phyloP scores from a whole-genome alignment of 495 filamentous ascomycete species.

The Eremomyces bilateralis region DNA sequence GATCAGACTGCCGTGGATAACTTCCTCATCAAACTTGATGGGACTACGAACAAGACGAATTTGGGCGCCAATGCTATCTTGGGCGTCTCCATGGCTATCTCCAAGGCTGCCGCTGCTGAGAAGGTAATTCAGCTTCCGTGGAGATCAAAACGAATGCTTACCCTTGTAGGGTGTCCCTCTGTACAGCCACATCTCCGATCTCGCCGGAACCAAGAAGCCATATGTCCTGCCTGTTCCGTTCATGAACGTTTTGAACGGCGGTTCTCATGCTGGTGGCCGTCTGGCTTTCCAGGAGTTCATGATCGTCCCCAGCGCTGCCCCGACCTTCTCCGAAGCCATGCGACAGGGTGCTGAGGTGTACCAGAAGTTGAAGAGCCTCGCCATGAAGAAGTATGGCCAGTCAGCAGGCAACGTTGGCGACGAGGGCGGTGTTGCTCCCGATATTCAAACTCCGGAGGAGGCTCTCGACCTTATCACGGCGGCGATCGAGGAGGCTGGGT shows the following conservation, averaged over 20 bases:
- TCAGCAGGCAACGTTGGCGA: slow-evolving; percentile 98
- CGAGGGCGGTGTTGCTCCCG: slow-evolving; percentile 98
- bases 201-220: slow-evolving; percentile 98
- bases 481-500: slow-evolving; percentile 83
- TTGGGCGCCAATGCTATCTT: slow-evolving; percentile 98
- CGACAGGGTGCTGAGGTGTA: slow-evolving; percentile 93
- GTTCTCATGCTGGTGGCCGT: slow-evolving; percentile 95
- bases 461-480: slow-evolving; percentile 92
- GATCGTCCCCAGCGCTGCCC: slow-evolving; percentile 68
- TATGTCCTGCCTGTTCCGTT: slow-evolving; percentile 98
- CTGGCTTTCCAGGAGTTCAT: slow-evolving; percentile 99
- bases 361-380: slow-evolving; percentile 88
- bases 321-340: slow-evolving; percentile 84
- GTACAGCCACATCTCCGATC: slow-evolving; percentile 94
- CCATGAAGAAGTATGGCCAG: slow-evolving; percentile 99
- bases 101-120: slow-evolving; percentile 96
- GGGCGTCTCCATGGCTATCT: slow-evolving; percentile 84
- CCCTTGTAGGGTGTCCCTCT: slow-evolving; percentile 53
- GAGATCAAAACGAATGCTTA: neutral
- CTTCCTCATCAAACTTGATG: slow-evolving; percentile 92
- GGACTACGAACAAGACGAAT: slow-evolving; percentile 91
- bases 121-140: slow-evolving; percentile 32
- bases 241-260: slow-evolving; percentile 99
- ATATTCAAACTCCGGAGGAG: slow-evolving; percentile 93
- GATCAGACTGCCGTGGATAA: slow-evolving; percentile 83